A percentile compares a stretch with the other conserved stretches of the same genome.
phyloP scores from a whole-genome alignment of 2,329 filamentous ascomycete genomes.

The Pseudocercospora eumusae region DNA sequence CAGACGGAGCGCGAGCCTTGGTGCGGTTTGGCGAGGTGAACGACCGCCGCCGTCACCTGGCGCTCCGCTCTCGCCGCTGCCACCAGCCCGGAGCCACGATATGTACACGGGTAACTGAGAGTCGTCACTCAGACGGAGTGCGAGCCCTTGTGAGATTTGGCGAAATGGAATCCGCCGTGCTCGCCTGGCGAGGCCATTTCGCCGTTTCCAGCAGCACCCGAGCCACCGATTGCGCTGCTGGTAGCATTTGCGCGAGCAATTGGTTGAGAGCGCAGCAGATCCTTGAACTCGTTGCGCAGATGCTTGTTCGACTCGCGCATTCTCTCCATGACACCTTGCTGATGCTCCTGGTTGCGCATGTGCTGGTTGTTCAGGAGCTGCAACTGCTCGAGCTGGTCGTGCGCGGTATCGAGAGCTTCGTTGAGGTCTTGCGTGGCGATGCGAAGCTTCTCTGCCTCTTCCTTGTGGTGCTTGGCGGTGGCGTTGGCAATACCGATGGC shows the following conservation, averaged over 20 bases:
- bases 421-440: conserved; percentile 1
- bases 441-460: conserved; percentile 9
- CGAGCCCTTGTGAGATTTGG: not conserved
- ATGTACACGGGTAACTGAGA: not conserved
- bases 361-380: not conserved
- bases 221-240: not conserved
- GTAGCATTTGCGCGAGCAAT: not conserved
- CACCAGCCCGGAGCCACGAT: too few species aligned
- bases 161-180: not conserved
- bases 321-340: not conserved
- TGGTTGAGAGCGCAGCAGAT: conserved; percentile 5
- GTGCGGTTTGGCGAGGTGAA: too few species aligned
- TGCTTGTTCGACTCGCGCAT: conserved; percentile 11
- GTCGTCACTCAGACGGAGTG: not conserved
- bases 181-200: not conserved
- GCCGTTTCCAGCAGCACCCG: not conserved
- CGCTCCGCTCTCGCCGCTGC: too few species aligned
- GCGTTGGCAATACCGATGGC: conserved; percentile 13
- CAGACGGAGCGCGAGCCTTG: too few species aligned
- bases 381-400: not conserved
- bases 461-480: conserved; percentile 6
- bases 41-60: too few species aligned
- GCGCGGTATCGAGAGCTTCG: not conserved
- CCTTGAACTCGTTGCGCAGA: conserved; percentile 12
- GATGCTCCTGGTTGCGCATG: not conserved